Evolutionary conservation across 805 yeast genomes (phyloP).

Genomic region (Kregervanrija fluxuum): DNA sequence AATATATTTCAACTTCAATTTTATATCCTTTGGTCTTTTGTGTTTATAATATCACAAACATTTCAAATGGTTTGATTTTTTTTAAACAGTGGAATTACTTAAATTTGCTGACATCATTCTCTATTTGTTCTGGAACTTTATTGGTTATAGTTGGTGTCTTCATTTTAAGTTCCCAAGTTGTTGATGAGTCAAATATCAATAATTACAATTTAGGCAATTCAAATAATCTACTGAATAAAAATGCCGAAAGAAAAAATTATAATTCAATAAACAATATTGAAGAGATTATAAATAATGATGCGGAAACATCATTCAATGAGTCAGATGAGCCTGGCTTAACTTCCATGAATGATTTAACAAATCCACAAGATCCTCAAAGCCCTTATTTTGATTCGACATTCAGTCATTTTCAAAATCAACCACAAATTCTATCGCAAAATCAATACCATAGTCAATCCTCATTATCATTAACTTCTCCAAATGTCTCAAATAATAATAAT

Average conservation of each 20-base stretch:
- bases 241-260: slow-evolving; percentile 11
- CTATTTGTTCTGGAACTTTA: slow-evolving; percentile 38
- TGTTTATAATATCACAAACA: slow-evolving; percentile 65
- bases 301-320: too few species aligned
- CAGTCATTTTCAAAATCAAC: too few species aligned
- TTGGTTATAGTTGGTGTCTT: slow-evolving; percentile 64
- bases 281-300: too few species aligned
- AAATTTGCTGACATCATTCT: slow-evolving; percentile 26
- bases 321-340: too few species aligned
- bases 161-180: slow-evolving; percentile 48
- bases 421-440: slow-evolving; percentile 3
- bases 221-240: slow-evolving; percentile 10
- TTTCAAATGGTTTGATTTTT: slow-evolving; percentile 57
- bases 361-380: too few species aligned
- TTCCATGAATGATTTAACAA: too few species aligned
- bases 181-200: slow-evolving; percentile 4
- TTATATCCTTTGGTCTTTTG: slow-evolving; percentile 83
- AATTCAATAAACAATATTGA: too few species aligned
- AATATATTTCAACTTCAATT: slow-evolving; percentile 63
- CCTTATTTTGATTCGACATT: too few species aligned
- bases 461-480: too few species aligned
- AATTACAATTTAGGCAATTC: background rate
- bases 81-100: slow-evolving; percentile 43
- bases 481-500: background rate
- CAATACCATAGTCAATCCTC: too few species aligned